Evolutionary conservation across 2,329 filamentous ascomycete genomes (phyloP), one percentile per base, ranked within the genome.

Genomic region (Penicillium verrucosum): DNA sequence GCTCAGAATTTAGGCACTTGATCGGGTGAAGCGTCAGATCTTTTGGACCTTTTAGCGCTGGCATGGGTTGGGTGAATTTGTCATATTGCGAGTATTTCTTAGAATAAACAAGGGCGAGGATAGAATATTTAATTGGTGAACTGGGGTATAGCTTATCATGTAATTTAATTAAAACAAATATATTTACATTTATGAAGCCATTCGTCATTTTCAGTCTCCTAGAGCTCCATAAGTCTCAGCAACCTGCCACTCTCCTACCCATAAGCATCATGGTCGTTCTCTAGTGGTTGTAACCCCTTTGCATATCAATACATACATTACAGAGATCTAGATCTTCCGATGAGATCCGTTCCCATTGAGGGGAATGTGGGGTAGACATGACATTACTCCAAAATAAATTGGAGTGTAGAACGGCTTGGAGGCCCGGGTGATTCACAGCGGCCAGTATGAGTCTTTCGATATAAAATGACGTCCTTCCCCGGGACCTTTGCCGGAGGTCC

Each of bases 1-100:
- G 42, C 51, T 40, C 51, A 53, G 21, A 53, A 53, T n/a, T 34
- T 53, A 32, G 51, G 42, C n/a, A 53, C 42, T 10, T 53, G 25
- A 51, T 42, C n/a, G n/a, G 27, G 10, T 36, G 49, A 40, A 30
- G 7, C 11, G 2, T 38, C 10, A 10, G 14, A 14, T 41, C 21
- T 14, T 23, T 2, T 21, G 25, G 11, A 4, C 1, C 11, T 49
- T 21, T 6, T 7, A 12, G 21, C 4, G 36, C 34, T 29, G 27
- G 10, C 5, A 18, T 11, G n/a, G 18, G n/a, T 18, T 38, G 12
- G 6, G 32, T 38, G 36, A 12, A 21, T 21, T 11, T 38, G 10
- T 3, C 1, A 38, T 38, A 38, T 38, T 38, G 36, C n/a, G n/a
- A 12, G 36, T 18, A 38, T 18, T 38, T 38, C 7, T 16, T 16